These are phyloP conservation scores for Calophaca sinica DNA, from an alignment of 306 rosid species.

Conservation along the genomic window DNA sequence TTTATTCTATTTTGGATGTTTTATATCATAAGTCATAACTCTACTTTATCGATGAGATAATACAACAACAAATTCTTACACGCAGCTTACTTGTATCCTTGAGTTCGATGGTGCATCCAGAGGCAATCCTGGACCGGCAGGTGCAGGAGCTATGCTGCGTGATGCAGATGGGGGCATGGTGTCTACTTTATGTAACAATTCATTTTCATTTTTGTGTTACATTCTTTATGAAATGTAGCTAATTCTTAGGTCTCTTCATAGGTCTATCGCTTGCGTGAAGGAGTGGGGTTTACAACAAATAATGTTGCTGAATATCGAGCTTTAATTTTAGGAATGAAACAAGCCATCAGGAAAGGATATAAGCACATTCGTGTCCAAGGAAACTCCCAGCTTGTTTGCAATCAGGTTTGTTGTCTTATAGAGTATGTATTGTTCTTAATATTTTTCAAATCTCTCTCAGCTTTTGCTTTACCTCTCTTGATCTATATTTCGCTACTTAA, in stretches of 20 bases:
- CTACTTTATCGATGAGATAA: neutral
- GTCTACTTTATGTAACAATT: neutral
- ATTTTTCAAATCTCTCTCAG: too few relatives aligned
- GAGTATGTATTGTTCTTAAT: neutral
- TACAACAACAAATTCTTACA: slow-evolving; percentile 18
- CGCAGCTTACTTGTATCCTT: slow-evolving; percentile 68
- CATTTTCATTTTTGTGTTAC: neutral
- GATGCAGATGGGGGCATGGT: slow-evolving; percentile 54
- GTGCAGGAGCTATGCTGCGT: slow-evolving; percentile 74
- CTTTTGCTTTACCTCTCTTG: too few relatives aligned
- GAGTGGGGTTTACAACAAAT: slow-evolving; percentile 75
- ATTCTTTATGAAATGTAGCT: slow-evolving; percentile 30
- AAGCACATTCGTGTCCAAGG: slow-evolving; percentile 66
- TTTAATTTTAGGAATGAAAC: slow-evolving; percentile 73
- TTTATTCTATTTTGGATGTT: too few relatives aligned
- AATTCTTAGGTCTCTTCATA: slow-evolving; percentile 43
- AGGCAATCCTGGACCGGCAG: slow-evolving; percentile 70
- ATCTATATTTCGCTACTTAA: too few relatives aligned
- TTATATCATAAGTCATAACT: too few relatives aligned
- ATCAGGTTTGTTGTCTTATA: slow-evolving; percentile 69
- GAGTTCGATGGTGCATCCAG: slow-evolving; percentile 86
- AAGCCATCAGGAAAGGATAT: slow-evolving; percentile 70
- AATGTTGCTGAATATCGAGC: slow-evolving; percentile 87
- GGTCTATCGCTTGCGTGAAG: slow-evolving; percentile 79
- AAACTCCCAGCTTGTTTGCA: slow-evolving; percentile 85